Conservation (phyloP, 164 flowering plant species). For the Aristolochia contorta region DNA sequence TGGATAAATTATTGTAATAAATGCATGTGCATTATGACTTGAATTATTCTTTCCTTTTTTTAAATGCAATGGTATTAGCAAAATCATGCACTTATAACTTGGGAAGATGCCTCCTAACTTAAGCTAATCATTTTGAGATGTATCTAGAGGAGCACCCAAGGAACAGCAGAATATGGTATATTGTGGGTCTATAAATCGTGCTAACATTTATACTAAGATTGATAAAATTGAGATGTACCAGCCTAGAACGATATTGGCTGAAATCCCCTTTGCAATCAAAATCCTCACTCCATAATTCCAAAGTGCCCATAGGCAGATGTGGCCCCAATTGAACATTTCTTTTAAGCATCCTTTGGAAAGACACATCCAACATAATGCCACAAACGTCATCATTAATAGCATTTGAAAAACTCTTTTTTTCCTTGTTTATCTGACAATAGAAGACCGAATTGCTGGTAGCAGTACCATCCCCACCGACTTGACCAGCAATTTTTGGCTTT, state of each 20-base stretch:
- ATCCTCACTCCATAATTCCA: constrained; percentile 94
- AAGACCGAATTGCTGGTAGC: constrained; percentile 14
- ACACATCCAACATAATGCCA: constrained; percentile 50
- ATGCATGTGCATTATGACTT: no score
- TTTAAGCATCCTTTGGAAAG: constrained; percentile 71
- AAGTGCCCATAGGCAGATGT: constrained; percentile 32
- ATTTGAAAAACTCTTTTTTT: constrained; percentile 38
- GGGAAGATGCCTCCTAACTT: no score
- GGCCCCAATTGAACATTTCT: constrained; percentile 47
- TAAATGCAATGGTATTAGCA: no score
- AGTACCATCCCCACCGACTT: constrained; percentile 31
- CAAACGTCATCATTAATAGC: constrained; percentile 61
- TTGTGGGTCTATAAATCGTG: no score
- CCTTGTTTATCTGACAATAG: constrained; percentile 39
- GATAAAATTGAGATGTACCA: constrained; percentile 40
- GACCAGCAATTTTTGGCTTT: constrained; percentile 50
- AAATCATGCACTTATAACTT: no score
- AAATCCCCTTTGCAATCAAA: constrained; percentile 85
- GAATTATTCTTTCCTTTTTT: no score
- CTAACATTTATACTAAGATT: no score
- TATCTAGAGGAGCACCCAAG: no score
- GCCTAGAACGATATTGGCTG: constrained; percentile 76
- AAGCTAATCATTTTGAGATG: no score
- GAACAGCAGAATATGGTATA: no score
- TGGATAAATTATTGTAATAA: no score